Evolutionary conservation across 805 yeast species (phyloP), one percentile per base, ranked within the genome.

Genomic region (Naumovozyma baii): DNA sequence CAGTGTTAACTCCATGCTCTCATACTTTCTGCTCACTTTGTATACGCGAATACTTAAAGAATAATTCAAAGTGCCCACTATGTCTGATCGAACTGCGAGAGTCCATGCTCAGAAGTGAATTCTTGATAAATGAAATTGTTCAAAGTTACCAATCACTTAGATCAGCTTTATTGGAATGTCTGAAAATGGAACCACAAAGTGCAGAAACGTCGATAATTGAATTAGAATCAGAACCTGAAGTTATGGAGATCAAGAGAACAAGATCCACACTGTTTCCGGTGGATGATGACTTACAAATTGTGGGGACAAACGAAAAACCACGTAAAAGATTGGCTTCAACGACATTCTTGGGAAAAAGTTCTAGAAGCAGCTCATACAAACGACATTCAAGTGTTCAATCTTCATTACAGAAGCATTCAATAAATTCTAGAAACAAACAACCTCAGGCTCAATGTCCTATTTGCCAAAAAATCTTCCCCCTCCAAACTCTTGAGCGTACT

Each of bases 1-100:
- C 97, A 1, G 84, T 85, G 29, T 62, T 82, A 33, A 83, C 96
- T 1, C 72, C 80, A 2, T 88, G 97, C 64, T 80, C 83, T 29
- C 96, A 88, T 58, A 79, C 88, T 1, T 88, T 86, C 57, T 88
- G 97, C 60, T 84, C 95, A 0, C 69, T 78, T 12, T 88, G 97
- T 57, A 83, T 88, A 20, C 68, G 95, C 42, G 74, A 81, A 45
- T 76, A 80, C 46, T 61, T 88, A 31, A 64, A 76, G n/a, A 61
- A 60, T 30, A 74, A 72, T 22, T 70, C 73, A 15, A 64, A 70
- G 42, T 88, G 96, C 53, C 96, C 96, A 0, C 61, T 83, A 37
- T 88, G 96, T 57, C 70, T 80, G 18, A 68, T 72, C 18, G 83
- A 79, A 48, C 73, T 80, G 22, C 73, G 77, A 52, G 88, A 83